A percentile compares a stretch with the other conserved stretches of the same genome.
Conservation (phyloP, 257 asterid species). For the Lavandula angustifolia region DNA sequence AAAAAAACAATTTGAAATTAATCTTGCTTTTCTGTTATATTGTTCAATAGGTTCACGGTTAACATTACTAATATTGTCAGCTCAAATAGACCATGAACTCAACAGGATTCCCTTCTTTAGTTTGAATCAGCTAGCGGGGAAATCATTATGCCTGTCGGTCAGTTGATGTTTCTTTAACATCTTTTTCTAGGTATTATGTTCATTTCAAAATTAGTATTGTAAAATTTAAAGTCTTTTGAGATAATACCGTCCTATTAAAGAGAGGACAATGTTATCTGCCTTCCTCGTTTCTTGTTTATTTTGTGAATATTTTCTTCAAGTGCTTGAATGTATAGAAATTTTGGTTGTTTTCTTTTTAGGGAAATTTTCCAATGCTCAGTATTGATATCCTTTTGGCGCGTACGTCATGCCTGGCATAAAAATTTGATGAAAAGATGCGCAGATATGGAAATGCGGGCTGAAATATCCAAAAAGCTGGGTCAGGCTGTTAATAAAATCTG, state of each 20-base stretch:
- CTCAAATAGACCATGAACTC: too few relatives aligned
- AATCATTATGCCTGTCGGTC: constrained; percentile 9
- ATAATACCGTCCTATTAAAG: constrained; percentile 18
- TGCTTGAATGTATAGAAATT: constrained; percentile 31
- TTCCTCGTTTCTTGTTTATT: constrained; percentile 7
- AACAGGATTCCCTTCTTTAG: too few relatives aligned
- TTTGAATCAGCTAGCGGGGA: constrained; percentile 4
- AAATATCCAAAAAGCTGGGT: constrained; percentile 61
- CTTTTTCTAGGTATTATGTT: constrained; percentile 7
- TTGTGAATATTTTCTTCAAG: constrained; percentile 4
- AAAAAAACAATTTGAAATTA: too few relatives aligned
- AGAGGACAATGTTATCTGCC: not conserved
- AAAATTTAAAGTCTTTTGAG: not conserved
- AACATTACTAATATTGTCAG: too few relatives aligned
- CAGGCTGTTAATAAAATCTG: constrained; percentile 52
- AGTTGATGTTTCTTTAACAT: constrained; percentile 17
- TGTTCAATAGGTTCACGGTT: too few relatives aligned
- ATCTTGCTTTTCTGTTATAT: too few relatives aligned
- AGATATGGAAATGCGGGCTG: constrained; percentile 51
- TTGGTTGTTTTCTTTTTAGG: constrained; percentile 41
- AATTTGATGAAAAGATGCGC: constrained; percentile 69
- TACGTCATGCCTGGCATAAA: constrained; percentile 95
- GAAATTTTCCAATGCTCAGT: constrained; percentile 87
- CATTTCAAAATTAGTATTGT: not conserved
- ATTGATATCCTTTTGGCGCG: constrained; percentile 88